phyloP scores from a whole-genome alignment of 129 eudicot species.

The Escallonia herrerae region DNA sequence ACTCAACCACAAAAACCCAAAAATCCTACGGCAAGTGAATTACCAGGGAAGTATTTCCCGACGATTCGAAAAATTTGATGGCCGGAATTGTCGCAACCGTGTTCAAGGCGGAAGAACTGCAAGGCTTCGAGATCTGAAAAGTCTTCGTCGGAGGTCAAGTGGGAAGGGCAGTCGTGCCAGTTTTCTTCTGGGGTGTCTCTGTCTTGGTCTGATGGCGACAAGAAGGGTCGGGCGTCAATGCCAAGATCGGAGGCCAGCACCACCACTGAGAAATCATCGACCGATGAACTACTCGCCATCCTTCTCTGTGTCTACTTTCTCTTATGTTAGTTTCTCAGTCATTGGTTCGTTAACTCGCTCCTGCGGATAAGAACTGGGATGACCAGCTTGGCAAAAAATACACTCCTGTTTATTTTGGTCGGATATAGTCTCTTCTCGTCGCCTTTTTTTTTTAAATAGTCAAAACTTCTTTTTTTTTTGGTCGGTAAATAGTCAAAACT shows the following conservation, averaged over 20 bases:
- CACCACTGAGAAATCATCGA: constrained; percentile 79
- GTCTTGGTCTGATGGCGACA: constrained; percentile 21
- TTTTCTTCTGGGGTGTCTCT: constrained; percentile 22
- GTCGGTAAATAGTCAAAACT: too few relatives aligned
- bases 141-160: constrained; percentile 50
- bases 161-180: constrained; percentile 78
- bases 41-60: constrained; percentile 92
- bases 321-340: too few relatives aligned
- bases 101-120: constrained; percentile 62
- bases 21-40: neutral
- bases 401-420: too few relatives aligned
- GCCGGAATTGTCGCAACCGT: constrained; percentile 59
- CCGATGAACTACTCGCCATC: constrained; percentile 12
- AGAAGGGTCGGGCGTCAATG: constrained; percentile 67
- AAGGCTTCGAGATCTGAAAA: constrained; percentile 76
- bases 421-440: too few relatives aligned
- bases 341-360: too few relatives aligned
- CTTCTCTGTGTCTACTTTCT: neutral
- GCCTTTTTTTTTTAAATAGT: too few relatives aligned
- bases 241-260: constrained; percentile 81
- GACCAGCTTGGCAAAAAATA: too few relatives aligned
- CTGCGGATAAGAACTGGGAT: too few relatives aligned
- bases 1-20: too few relatives aligned
- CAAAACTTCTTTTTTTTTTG: too few relatives aligned
- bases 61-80: constrained; percentile 77